Evolutionary conservation across 192 early-diverging fungal genomes (phyloP), one percentile per base, ranked within the genome.

Genomic region (Gaertneriomyces sp.): DNA sequence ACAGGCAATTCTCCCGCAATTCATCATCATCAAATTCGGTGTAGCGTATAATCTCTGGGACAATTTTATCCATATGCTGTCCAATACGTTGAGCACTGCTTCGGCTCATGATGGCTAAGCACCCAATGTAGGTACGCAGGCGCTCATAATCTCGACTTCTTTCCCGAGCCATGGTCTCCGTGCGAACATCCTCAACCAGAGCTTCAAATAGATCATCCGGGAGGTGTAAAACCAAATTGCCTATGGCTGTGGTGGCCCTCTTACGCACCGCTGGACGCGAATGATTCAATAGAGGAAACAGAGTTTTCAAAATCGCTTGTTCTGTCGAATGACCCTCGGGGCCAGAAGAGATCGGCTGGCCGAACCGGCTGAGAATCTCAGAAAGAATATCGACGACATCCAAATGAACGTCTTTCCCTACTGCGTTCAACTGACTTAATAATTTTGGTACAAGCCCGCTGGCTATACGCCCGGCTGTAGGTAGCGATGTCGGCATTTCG

Each of bases 1-100:
- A 89, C 40, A 94, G 76, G 63, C 90, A 90, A 40, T 83, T 82
- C 69, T 94, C 93, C 7, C 90, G 82, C 53, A 92, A 70, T 62
- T 94, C 93, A 69, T 94, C 89, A 58, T 92, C 87, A 41, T 89
- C 85, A 20, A 81, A 64, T 10, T 75, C 62, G 19, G 79, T 71
- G 71, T 85, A 87, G 16, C 79, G 58, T 14, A 84, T 74, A 25
- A 91, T 74, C n/a, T 81, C 77, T 8, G 90, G 85, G 2, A 92
- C 58, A 40, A 89, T 66, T 11, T 73, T 58, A 4, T 81, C 60
- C 5, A 94, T 66, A 76, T 90, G 78, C 33, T 84, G 80, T 7
- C 85, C 90, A 39, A 91, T 66, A 46, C 89, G 78, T 6, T 78
- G 76, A 12, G 91, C 73, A 61, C 85, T 90, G 45, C 77, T 85